phyloP scores from a whole-genome alignment of 257 asterid species.

The Forsythia suspensa region DNA sequence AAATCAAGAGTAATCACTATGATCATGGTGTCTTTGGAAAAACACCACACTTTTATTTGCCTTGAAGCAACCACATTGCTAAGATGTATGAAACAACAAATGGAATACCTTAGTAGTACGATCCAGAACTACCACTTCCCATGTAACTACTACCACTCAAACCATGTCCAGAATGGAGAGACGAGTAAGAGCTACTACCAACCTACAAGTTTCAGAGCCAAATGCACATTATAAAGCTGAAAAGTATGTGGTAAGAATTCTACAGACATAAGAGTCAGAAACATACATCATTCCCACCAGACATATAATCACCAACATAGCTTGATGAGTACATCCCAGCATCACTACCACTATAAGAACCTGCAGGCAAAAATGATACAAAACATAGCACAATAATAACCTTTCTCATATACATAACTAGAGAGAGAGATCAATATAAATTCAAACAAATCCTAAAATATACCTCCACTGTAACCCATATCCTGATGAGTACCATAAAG shows the following conservation, averaged over 20 bases:
- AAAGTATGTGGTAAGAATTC: too few species aligned
- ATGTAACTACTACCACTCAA: conserved; percentile 71
- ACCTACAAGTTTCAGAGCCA: conserved; percentile 40
- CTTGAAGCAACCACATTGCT: conserved; percentile 15
- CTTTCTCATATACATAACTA: too few species aligned
- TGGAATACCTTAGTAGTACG: conserved; percentile 75
- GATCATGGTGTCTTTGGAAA: too few species aligned
- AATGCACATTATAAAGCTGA: not conserved
- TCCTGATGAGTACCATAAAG: conserved; percentile 78
- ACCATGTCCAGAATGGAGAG: conserved; percentile 73
- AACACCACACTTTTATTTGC: not conserved
- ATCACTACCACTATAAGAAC: conserved; percentile 73
- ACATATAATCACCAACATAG: conserved; percentile 69
- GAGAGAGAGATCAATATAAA: too few species aligned
- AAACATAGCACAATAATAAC: not conserved
- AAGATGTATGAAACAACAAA: not conserved
- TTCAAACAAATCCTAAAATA: too few species aligned
- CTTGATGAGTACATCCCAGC: conserved; percentile 82
- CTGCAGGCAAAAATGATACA: conserved; percentile 37
- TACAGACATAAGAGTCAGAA: too few species aligned
- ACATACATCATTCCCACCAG: conserved; percentile 83
- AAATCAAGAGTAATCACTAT: too few species aligned
- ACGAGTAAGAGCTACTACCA: conserved; percentile 86
- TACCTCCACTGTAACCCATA: conserved; percentile 78
- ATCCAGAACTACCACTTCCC: conserved; percentile 85